Conservation (phyloP, 306 rosid species). For the Pterocarpus macrocarpus region DNA sequence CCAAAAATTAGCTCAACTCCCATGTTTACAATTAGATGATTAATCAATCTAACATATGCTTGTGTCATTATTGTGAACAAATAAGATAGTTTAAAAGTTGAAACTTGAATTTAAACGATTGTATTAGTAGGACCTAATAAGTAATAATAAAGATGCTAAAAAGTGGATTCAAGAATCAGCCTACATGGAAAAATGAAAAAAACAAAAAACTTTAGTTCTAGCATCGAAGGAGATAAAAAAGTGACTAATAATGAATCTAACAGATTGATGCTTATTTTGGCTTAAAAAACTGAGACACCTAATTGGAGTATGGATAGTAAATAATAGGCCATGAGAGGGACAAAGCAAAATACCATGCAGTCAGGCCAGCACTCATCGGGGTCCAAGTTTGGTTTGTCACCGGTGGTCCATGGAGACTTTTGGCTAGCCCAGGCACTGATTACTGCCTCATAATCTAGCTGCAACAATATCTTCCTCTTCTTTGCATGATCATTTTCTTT, state of each 20-base stretch:
- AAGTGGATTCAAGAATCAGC: background rate
- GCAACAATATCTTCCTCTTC: slow-evolving; percentile 66
- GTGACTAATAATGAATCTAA: too few relatives aligned
- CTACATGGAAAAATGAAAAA: background rate
- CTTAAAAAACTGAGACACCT: background rate
- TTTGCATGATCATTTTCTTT: slow-evolving; percentile 31
- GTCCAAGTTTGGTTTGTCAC: slow-evolving; percentile 69
- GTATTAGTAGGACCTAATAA: background rate
- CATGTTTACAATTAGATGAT: background rate
- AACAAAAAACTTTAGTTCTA: too few relatives aligned
- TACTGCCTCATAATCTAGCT: slow-evolving; percentile 79
- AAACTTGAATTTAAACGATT: background rate
- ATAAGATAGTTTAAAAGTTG: background rate
- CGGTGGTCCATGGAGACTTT: slow-evolving; percentile 81
- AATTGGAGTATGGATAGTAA: background rate
- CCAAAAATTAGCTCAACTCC: background rate
- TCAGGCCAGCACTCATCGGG: slow-evolving; percentile 61
- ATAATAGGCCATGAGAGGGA: background rate
- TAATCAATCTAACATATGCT: background rate
- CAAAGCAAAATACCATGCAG: slow-evolving; percentile 60
- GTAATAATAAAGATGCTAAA: background rate
- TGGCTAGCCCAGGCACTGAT: slow-evolving; percentile 77
- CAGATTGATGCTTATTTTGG: too few relatives aligned
- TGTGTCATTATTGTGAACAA: background rate
- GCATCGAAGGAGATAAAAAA: too few relatives aligned